Evolutionary conservation across 192 early-diverging fungal species (phyloP), one percentile per base, ranked within the genome.

Genomic region (Backusella mclennaniae): DNA sequence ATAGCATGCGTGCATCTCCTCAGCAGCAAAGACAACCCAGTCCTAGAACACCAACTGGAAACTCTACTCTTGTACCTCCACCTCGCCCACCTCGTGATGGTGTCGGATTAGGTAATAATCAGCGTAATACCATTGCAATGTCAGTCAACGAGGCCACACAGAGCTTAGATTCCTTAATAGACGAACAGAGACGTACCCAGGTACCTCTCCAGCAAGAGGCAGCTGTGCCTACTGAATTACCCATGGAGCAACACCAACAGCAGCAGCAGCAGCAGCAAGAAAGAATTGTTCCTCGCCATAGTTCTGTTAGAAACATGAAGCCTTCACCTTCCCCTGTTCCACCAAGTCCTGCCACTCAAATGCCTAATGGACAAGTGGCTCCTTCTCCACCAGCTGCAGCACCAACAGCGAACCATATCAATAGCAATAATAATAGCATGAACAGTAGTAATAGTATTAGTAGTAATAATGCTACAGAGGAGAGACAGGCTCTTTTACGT

Each of bases 11-110:
- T 31, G 21, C 63, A 23, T 66, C 63, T 66, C 63, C 73, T 14
- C 36, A 31, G 4, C 73, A 66, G 11, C 68, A 70, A 9, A 35
- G 68, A 29, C 49, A 53, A 12, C 49, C 76, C 29, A 69, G 49
- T 26, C 69, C 68, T n/a, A 38, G 68, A 41, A 52, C 76, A 19
- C 35, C 73, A 23, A 79, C 44, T 69, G 83, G 67, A 74, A 73
- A 38, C 71, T 77, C 42, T 76, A 82, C 77, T 76, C 77, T 75
- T 52, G 71, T 14, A 44, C 82, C 73, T 49, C 81, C 56, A 21
- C 75, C 75, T 59, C 83, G 66, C 44, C 85, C 49, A 19, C 81
- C 68, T 33, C 82, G 83, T 63, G 75, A 87, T 77, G 80, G 77
- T 70, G 46, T 71, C 71, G 71, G 80, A 70, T 23, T 79, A 26